A percentile compares a stretch with the other conserved stretches of the same genome.
phyloP scores from a whole-genome alignment of 2,329 filamentous ascomycete species.

The Coniochaeta hoffmannii region DNA sequence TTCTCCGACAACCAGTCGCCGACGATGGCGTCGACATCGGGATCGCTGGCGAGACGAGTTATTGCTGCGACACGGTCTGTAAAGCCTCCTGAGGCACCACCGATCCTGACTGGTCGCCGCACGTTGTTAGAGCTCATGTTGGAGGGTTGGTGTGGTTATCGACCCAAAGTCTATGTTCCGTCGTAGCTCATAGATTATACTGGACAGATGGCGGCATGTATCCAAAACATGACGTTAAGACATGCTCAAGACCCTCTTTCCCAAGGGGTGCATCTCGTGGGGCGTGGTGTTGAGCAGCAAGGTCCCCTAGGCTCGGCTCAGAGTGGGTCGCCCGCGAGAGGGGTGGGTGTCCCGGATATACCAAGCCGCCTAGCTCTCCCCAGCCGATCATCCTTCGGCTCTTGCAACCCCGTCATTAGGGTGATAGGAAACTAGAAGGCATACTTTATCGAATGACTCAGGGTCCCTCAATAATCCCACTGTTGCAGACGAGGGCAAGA shows the following conservation, averaged over 20 bases:
- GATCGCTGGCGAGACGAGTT: conserved; percentile 14
- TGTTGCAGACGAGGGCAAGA: too few relatives aligned
- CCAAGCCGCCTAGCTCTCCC: not conserved
- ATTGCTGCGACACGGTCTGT: conserved; percentile 24
- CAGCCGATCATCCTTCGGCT: too few relatives aligned
- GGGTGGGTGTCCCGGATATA: not conserved
- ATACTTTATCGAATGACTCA: not conserved
- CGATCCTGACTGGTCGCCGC: conserved; percentile 18
- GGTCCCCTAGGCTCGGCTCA: not conserved
- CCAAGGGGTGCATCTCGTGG: not conserved
- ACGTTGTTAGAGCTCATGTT: not conserved
- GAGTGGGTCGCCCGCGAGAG: not conserved
- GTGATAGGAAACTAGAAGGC: not conserved
- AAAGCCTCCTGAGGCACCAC: conserved; percentile 22
- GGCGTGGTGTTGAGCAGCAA: not conserved
- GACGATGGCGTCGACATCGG: conserved; percentile 12
- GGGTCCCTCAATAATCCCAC: not conserved
- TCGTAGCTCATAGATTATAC: not conserved
- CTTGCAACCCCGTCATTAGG: not conserved
- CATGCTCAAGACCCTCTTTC: not conserved
- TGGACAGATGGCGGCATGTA: not conserved
- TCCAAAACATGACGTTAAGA: not conserved
- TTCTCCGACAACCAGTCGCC: conserved; percentile 12
- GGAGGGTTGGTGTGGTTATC: not conserved
- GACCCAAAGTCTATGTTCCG: not conserved